Evolutionary conservation across 345 rosid species (phyloP).

Genomic region (Triadica sebifera): DNA sequence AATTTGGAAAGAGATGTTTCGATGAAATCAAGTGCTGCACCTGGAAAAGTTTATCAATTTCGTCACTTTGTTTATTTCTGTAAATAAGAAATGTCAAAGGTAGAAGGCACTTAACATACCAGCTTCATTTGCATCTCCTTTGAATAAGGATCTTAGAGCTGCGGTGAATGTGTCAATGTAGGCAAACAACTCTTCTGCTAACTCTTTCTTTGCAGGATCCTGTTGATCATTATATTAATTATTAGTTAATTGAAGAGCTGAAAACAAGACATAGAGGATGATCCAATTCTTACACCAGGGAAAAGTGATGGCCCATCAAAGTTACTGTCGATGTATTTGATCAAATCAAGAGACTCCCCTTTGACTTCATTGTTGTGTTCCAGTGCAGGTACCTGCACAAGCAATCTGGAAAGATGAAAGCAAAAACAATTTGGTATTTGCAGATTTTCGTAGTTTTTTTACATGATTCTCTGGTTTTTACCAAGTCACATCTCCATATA

Average conservation of each 20-base stretch:
- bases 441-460: background rate
- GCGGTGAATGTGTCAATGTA: conserved; percentile 14
- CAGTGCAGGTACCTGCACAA: conserved; percentile 30
- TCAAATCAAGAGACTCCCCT: conserved; percentile 38
- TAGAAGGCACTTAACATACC: conserved; percentile 16
- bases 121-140: conserved; percentile 27
- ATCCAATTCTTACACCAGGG: conserved; percentile 21
- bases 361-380: conserved; percentile 34
- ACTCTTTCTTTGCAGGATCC: conserved; percentile 35
- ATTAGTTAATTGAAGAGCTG: background rate
- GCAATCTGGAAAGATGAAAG: background rate
- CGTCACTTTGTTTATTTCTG: background rate
- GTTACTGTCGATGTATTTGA: conserved; percentile 30
- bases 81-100: background rate
- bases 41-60: conserved; percentile 6
- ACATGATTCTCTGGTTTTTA: background rate
- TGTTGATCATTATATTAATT: background rate
- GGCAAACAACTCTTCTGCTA: conserved; percentile 31
- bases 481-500: background rate
- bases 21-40: conserved; percentile 29
- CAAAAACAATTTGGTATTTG: background rate
- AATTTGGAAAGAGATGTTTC: conserved; percentile 32
- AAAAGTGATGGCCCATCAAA: conserved; percentile 33
- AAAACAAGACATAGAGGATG: background rate
- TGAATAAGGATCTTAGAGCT: conserved; percentile 12